Percentiles rank a stretch among this genome's conserved stretches.
Evolutionary conservation across 129 eudicot species (phyloP).

Genomic region (Helianthus tuberosus): DNA sequence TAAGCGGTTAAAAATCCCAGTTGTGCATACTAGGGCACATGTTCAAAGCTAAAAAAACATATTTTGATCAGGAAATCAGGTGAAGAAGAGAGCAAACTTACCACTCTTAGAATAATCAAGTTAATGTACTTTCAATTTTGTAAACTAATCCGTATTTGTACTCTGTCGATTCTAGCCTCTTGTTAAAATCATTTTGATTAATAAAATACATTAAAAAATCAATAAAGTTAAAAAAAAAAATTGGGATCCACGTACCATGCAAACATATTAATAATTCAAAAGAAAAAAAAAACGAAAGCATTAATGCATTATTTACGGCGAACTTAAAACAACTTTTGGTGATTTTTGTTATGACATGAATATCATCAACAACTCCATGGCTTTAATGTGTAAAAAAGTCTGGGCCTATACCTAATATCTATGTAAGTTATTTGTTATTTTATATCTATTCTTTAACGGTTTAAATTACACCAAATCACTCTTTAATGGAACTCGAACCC

Average conservation of each 20-base stretch:
- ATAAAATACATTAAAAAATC: neutral
- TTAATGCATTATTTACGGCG: slow-evolving; percentile 20
- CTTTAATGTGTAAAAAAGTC: slow-evolving; percentile 20
- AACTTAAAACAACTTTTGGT: slow-evolving; percentile 27
- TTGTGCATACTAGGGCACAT: too few relatives aligned
- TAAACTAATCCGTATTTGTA: too few relatives aligned
- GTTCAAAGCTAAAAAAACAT: too few relatives aligned
- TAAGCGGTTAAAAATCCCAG: too few relatives aligned
- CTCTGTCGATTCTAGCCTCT: too few relatives aligned
- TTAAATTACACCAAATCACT: too few relatives aligned
- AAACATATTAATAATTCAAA: neutral
- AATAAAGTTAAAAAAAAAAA: neutral
- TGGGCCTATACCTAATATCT: neutral
- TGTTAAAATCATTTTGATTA: too few relatives aligned
- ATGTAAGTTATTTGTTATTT: neutral
- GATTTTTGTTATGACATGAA: slow-evolving; percentile 3
- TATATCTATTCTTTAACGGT: neutral
- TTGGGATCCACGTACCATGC: neutral
- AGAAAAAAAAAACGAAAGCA: slow-evolving; percentile 1
- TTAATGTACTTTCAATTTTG: too few relatives aligned
- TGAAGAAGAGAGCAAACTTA: too few relatives aligned
- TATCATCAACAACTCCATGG: slow-evolving; percentile 28
- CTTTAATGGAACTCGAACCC: too few relatives aligned
- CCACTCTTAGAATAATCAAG: too few relatives aligned
- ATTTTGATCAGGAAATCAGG: too few relatives aligned